phyloP scores from a whole-genome alignment of 305 asterid genomes.

The Fraxinus sp. region DNA sequence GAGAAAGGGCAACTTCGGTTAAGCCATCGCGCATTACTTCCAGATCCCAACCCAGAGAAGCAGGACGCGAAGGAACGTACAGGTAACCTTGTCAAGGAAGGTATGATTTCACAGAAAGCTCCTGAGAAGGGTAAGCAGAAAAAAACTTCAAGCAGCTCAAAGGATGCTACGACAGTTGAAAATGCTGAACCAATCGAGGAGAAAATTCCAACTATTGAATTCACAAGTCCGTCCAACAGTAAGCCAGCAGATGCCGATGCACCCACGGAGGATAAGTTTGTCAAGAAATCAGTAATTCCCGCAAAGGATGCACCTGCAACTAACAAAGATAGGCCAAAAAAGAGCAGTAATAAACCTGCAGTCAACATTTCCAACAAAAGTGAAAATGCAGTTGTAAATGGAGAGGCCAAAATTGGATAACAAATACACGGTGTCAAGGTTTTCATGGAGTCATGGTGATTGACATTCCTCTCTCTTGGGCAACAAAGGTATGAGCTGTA shows the following conservation, averaged over 20 bases:
- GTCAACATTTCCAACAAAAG: conserved; percentile 39
- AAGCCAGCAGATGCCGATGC: conserved; percentile 28
- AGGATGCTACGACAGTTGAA: conserved; percentile 33
- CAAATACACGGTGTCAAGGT: conserved; percentile 13
- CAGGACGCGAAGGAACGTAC: conserved; percentile 38
- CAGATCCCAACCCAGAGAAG: conserved; percentile 60
- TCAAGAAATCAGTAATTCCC: conserved; percentile 39
- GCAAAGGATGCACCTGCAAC: conserved; percentile 41
- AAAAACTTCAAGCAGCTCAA: conserved; percentile 28
- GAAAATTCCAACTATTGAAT: conserved; percentile 12
- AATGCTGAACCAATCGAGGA: conserved; percentile 32
- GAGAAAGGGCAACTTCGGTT: conserved; percentile 95
- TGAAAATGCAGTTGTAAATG: conserved; percentile 55
- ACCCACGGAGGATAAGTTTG: conserved; percentile 39
- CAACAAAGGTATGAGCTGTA: conserved; percentile 34
- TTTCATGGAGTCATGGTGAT: conserved; percentile 13
- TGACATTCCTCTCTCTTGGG: conserved; percentile 18
- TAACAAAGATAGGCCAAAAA: conserved; percentile 40
- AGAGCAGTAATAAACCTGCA: conserved; percentile 40
- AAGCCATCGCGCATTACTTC: conserved; percentile 91
- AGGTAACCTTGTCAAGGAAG: conserved; percentile 41
- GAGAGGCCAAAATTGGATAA: conserved; percentile 71
- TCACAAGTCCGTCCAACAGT: conserved; percentile 22
- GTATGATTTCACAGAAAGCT: conserved; percentile 34
- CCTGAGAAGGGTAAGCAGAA: conserved; percentile 45